phyloP scores from a whole-genome alignment of 2,329 filamentous ascomycete species.

The Hirsutella rhossiliensis region DNA sequence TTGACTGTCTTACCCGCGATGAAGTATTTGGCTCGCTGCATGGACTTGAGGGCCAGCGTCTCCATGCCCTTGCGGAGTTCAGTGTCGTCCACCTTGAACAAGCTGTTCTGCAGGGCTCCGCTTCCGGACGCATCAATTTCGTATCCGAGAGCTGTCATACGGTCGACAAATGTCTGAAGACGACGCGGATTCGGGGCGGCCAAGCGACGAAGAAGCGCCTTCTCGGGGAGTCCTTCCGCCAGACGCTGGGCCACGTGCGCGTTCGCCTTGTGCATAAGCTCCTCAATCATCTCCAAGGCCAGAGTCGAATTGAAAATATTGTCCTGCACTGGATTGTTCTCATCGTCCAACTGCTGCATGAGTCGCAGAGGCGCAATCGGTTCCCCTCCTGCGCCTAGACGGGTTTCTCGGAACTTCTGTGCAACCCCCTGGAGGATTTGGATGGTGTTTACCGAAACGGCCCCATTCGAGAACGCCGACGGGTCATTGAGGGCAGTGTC shows the following conservation, averaged over 20 bases:
- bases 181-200: constrained; percentile 75
- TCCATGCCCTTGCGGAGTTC: constrained; percentile 97
- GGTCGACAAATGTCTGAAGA: constrained; percentile 79
- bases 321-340: constrained; percentile 92
- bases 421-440: constrained; percentile 70
- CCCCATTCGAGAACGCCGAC: constrained; percentile 48
- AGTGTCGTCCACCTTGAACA: constrained; percentile 83
- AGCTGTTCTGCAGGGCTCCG: constrained; percentile 80
- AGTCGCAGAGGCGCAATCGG: constrained; percentile 78
- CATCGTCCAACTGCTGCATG: constrained; percentile 88
- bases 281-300: constrained; percentile 87
- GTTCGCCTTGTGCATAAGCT: constrained; percentile 90
- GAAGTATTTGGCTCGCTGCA: constrained; percentile 94
- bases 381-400: constrained; percentile 68
- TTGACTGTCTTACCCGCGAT: constrained; percentile 69
- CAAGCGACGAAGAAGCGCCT: constrained; percentile 84
- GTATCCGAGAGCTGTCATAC: constrained; percentile 85
- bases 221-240: constrained; percentile 67
- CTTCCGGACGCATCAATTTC: constrained; percentile 84
- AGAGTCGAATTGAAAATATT: constrained; percentile 90
- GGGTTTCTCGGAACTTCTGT: constrained; percentile 80
- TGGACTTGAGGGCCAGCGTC: constrained; percentile 85
- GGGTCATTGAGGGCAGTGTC: constrained; percentile 64
- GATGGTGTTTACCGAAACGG: constrained; percentile 62
- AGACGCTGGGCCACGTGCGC: constrained; percentile 79